These are phyloP conservation scores for Pleurotus citrinopileatus DNA, from an alignment of 768 basidiomycete genomes.

Conservation along the genomic window DNA sequence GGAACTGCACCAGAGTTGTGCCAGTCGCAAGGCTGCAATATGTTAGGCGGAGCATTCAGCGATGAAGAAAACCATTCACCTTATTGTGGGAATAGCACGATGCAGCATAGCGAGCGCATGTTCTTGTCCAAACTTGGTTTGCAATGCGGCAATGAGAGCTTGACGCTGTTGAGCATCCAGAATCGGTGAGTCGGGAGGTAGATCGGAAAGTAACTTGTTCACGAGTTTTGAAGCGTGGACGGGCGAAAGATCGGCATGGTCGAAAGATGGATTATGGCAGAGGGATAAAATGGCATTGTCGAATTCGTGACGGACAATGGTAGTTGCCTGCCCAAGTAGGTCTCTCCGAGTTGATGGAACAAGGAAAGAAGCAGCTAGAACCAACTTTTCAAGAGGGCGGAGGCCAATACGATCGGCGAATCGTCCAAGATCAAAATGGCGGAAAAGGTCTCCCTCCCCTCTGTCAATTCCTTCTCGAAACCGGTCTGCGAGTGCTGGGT, in stretches of 20 bases:
- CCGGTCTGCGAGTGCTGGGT: conserved; percentile 86
- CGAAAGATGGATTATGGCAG: conserved; percentile 79
- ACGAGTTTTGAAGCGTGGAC: conserved; percentile 77
- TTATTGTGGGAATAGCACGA: conserved; percentile 70
- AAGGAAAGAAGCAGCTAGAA: conserved; percentile 71
- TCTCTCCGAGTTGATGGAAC: conserved; percentile 55
- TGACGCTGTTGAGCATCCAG: conserved; percentile 74
- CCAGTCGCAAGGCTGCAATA: conserved; percentile 56
- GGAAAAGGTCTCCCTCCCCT: conserved; percentile 81
- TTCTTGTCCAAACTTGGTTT: conserved; percentile 80
- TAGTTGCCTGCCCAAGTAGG: conserved; percentile 61
- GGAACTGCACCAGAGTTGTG: conserved; percentile 68
- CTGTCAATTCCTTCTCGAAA: conserved; percentile 90
- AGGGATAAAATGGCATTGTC: conserved; percentile 74
- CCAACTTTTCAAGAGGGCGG: conserved; percentile 73
- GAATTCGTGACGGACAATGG: conserved; percentile 73
- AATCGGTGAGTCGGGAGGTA: conserved; percentile 64
- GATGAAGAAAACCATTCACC: conserved; percentile 36
- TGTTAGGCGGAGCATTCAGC: not conserved
- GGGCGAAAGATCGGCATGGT: conserved; percentile 74
- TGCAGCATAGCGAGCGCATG: conserved; percentile 71
- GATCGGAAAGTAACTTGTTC: conserved; percentile 74
- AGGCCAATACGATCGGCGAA: conserved; percentile 82
- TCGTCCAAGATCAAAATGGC: conserved; percentile 78
- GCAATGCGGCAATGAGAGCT: conserved; percentile 69